A percentile compares a stretch with the other conserved stretches of the same genome.
These are phyloP conservation scores for Pyracantha coccinea DNA, from an alignment of 331 rosid species.

Conservation along the genomic window DNA sequence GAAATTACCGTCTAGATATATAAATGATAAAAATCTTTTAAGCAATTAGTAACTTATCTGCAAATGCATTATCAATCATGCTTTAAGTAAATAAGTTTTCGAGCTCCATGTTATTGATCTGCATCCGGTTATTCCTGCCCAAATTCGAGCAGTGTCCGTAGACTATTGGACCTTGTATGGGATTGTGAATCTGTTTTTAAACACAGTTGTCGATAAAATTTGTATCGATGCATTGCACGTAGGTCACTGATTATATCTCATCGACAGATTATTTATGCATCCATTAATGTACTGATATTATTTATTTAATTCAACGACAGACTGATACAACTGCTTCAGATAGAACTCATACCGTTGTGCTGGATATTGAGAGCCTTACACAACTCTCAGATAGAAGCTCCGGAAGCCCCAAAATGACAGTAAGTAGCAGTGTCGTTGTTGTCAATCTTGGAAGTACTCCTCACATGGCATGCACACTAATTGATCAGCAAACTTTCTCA, in stretches of 20 bases:
- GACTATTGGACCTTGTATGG: too few relatives aligned
- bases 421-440: conserved; percentile 1
- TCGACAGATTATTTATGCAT: background rate
- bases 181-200: background rate
- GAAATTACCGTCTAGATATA: background rate
- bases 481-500: background rate
- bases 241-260: background rate
- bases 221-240: background rate
- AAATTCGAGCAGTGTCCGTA: too few relatives aligned
- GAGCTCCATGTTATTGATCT: background rate
- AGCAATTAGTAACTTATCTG: too few relatives aligned
- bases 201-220: background rate
- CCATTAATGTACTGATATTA: background rate
- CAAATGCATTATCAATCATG: background rate
- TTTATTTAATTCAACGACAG: background rate
- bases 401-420: conserved; percentile 26
- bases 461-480: background rate
- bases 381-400: conserved; percentile 16
- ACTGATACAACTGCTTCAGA: background rate
- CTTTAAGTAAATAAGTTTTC: background rate
- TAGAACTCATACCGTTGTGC: conserved; percentile 3
- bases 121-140: too few relatives aligned
- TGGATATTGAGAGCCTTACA: conserved; percentile 23
- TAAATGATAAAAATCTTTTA: background rate
- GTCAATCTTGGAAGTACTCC: background rate